Percentiles rank a stretch among this genome's conserved stretches.
phyloP scores from a whole-genome alignment of 306 rosid genomes.

The Canavalia ensiformis region DNA sequence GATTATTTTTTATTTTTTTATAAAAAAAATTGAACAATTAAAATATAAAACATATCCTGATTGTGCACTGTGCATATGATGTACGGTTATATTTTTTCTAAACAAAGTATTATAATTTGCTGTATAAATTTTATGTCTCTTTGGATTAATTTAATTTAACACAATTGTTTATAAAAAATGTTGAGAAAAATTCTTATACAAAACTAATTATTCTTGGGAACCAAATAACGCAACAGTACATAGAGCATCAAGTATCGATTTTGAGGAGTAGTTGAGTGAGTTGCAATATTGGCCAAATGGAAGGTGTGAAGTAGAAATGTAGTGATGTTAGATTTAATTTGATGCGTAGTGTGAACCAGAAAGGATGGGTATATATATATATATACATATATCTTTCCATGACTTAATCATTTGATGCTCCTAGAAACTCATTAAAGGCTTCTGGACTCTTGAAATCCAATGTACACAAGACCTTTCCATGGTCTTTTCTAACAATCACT shows the following conservation, averaged over 20 bases:
- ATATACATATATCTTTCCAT: conserved; percentile 12
- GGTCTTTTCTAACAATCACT: conserved; percentile 48
- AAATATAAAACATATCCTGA: too few relatives aligned
- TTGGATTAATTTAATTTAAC: neutral
- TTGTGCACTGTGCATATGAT: too few relatives aligned
- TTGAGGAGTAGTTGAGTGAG: neutral
- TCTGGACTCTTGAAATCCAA: conserved; percentile 3
- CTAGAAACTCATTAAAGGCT: conserved; percentile 35
- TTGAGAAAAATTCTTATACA: neutral
- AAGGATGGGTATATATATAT: conserved; percentile 23
- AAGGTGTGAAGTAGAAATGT: conserved; percentile 39
- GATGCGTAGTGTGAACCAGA: conserved; percentile 39
- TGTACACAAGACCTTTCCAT: conserved; percentile 5
- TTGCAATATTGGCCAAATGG: conserved; percentile 23
- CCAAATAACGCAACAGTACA: neutral
- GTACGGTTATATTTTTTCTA: too few relatives aligned
- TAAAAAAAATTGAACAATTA: too few relatives aligned
- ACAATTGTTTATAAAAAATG: neutral
- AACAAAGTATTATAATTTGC: too few relatives aligned
- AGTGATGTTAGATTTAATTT: conserved; percentile 13
- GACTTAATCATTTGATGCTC: conserved; percentile 48
- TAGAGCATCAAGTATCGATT: neutral
- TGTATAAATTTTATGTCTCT: neutral
- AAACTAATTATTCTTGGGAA: neutral
- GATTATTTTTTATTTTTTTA: too few relatives aligned